Percentiles rank a stretch among this genome's conserved stretches.
These are phyloP conservation scores for Metschnikowia anglica DNA, from an alignment of 805 yeast species.

Conservation along the genomic window DNA sequence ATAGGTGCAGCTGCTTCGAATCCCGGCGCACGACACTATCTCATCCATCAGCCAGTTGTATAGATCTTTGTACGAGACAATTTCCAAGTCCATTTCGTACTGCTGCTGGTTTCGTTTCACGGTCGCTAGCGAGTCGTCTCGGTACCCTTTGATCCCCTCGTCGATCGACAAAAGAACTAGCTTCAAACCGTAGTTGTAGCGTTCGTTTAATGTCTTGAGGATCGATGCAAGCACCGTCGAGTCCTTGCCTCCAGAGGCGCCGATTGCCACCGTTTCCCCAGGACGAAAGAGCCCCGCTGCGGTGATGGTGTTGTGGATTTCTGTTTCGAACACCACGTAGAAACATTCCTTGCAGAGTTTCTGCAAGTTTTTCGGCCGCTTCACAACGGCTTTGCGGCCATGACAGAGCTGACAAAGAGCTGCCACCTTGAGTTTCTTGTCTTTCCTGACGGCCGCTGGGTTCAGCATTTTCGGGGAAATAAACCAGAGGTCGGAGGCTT, in stretches of 20 bases:
- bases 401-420: conserved; percentile 82
- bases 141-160: conserved; percentile 95
- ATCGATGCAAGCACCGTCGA: conserved; percentile 92
- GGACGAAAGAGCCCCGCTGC: conserved; percentile 63
- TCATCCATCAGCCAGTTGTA: conserved; percentile 99
- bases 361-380: conserved; percentile 88
- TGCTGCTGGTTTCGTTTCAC: conserved; percentile 91
- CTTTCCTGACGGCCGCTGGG: background rate
- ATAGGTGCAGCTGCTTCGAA: conserved; percentile 91
- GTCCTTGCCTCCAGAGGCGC: conserved; percentile 99
- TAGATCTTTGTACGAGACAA: conserved; percentile 81
- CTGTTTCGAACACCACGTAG: conserved; percentile 88
- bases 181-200: conserved; percentile 84
- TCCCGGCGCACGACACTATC: conserved; percentile 91
- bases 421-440: conserved; percentile 30
- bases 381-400: conserved; percentile 77
- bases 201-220: conserved; percentile 80
- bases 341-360: conserved; percentile 91
- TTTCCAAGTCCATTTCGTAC: conserved; percentile 73
- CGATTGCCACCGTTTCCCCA: conserved; percentile 93
- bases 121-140: conserved; percentile 96
- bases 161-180: conserved; percentile 84
- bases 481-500: background rate
- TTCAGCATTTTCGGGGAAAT: background rate
- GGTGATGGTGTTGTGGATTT: conserved; percentile 85